Evolutionary conservation across 2,329 filamentous ascomycete genomes (phyloP), one percentile per base, ranked within the genome.

Genomic region (Colletotrichum tanaceti): DNA sequence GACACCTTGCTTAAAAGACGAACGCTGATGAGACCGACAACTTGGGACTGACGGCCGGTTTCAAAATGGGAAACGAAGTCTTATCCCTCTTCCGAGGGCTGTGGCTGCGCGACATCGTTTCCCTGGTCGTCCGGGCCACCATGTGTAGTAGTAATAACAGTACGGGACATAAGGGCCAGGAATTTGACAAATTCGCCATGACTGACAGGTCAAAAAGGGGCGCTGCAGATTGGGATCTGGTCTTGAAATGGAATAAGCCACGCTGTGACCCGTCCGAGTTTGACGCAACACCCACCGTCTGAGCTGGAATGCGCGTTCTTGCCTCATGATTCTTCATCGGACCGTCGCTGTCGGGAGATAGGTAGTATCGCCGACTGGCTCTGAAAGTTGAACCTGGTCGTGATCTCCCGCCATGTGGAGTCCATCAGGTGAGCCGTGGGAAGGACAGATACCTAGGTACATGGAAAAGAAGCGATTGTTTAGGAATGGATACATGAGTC

Each of bases 231-330:
- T 18, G 39, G 41, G 14, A 39, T 39, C 50, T 5, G 32, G 2
- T 10, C 32, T 9, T 35, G 32, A 35, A 35, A 10, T 35, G 53
- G 24, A 35, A 20, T n/a, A 14, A 22, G 32, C 43, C 46, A 11
- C 39, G 65, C 60, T 20, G 53, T 64, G 53, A 64, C 60, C 24
- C 41, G 53, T 58, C 65, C 39, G 24, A 58, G 65, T 39, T 52
- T 65, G 61, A 64, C 61, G 38, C 47, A 44, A 65, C 22, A 28
- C 61, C 54, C 22, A 28, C 61, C 54, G 65, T 20, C 54, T 43
- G 32, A 65, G 61, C 61, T 55, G 60, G 41, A 49, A 41, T 54
- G 39, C 43, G 54, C 53, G 55, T 59, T 59, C 41, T 53, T 16
- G 28, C n/a, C 10, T 38, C n/a, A 35, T 9, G 10, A 13, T 28